Evolutionary conservation across 2,329 filamentous ascomycete genomes (phyloP).

Genomic region (Berkeleyomyces rouxiae): DNA sequence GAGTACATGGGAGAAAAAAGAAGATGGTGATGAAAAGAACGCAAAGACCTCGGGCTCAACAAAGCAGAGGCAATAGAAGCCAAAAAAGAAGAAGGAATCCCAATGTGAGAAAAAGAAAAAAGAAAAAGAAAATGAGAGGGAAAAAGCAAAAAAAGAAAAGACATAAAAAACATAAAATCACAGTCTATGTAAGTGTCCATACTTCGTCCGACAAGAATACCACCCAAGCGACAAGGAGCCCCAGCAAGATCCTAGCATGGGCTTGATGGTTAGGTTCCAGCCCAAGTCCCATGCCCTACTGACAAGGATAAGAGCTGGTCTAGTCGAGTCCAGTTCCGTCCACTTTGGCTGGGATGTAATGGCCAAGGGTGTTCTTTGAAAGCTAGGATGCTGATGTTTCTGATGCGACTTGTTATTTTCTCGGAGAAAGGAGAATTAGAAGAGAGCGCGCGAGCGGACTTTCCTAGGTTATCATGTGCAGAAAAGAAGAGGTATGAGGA

Average conservation of each 20-base stretch:
- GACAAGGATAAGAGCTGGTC: not conserved
- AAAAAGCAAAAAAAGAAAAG: not conserved
- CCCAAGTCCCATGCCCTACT: not conserved
- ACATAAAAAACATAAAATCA: not conserved
- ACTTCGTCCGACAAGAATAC: not conserved
- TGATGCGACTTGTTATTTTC: not conserved
- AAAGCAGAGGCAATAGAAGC: not conserved
- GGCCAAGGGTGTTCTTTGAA: not conserved
- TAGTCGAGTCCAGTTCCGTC: constrained; percentile 2
- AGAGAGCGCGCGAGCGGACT: not conserved
- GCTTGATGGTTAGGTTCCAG: constrained; percentile 6
- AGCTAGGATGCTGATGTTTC: not conserved
- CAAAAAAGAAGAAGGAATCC: not conserved
- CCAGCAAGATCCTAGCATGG: not conserved
- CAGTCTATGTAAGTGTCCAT: not conserved
- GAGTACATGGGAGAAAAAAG: not conserved
- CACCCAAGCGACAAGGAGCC: not conserved
- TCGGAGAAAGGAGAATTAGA: not conserved
- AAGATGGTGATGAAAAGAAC: not conserved
- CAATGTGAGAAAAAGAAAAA: not conserved
- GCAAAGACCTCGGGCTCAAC: not conserved
- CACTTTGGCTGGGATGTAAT: not conserved
- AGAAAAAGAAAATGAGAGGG: not conserved
- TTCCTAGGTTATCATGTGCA: not conserved
- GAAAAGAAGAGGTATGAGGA: not conserved